A percentile compares a stretch with the other conserved stretches of the same genome.
Evolutionary conservation across 1,284 basidiomycete genomes (phyloP).

Genomic region (Tilletiopsis washingtonensis): DNA sequence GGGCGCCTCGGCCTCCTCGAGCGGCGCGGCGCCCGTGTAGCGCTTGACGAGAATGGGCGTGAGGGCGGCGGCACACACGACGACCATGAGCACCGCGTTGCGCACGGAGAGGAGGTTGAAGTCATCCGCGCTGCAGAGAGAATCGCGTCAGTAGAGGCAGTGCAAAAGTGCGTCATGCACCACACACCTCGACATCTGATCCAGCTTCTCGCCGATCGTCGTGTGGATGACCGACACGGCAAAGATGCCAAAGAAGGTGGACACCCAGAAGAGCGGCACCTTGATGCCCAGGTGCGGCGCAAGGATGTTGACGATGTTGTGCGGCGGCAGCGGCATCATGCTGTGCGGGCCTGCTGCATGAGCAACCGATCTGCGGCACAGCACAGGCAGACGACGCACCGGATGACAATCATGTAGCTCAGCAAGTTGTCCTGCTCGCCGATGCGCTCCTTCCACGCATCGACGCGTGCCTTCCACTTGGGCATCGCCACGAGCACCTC

Average conservation of each 20-base stretch:
- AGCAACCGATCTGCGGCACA: too few relatives aligned
- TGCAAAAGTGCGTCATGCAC: too few relatives aligned
- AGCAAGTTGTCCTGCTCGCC: slow-evolving; percentile 69
- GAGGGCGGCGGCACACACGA: slow-evolving; percentile 78
- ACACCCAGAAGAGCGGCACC: slow-evolving; percentile 76
- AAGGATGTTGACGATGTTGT: slow-evolving; percentile 71
- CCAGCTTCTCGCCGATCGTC: slow-evolving; percentile 78
- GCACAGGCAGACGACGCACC: slow-evolving; percentile 5
- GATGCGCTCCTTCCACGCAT: slow-evolving; percentile 71
- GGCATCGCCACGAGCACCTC: slow-evolving; percentile 50
- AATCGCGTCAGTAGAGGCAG: too few relatives aligned
- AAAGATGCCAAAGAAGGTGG: slow-evolving; percentile 81
- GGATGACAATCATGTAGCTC: slow-evolving; percentile 73
- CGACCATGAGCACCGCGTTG: slow-evolving; percentile 72
- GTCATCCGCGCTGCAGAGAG: slow-evolving; percentile 71
- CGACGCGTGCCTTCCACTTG: slow-evolving; percentile 67
- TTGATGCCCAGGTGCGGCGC: slow-evolving; percentile 88
- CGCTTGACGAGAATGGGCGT: slow-evolving; percentile 61
- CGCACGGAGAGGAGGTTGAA: slow-evolving; percentile 83
- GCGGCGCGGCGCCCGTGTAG: slow-evolving; percentile 4
- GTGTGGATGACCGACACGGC: slow-evolving; percentile 90
- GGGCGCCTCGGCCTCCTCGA: slow-evolving; percentile 5
- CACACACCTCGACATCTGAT: slow-evolving; percentile 99
- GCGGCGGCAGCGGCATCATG: slow-evolving; percentile 83
- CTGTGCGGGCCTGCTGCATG: too few relatives aligned